phyloP scores from a whole-genome alignment of 805 yeast genomes.

The Ogataea saltuana region DNA sequence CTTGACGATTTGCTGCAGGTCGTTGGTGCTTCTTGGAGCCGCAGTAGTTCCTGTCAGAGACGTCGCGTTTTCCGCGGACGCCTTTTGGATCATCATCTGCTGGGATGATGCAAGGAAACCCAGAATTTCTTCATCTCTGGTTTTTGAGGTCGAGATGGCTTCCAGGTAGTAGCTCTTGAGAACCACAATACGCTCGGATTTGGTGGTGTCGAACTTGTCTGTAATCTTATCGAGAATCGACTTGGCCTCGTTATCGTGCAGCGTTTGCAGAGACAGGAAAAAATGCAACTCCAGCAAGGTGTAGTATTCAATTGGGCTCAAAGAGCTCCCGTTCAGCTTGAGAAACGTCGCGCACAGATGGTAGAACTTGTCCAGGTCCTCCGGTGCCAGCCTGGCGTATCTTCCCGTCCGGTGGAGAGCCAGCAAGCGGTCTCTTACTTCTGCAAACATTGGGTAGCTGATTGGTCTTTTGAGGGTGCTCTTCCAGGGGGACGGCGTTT shows the following conservation, averaged over 20 bases:
- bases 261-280: conserved; percentile 58
- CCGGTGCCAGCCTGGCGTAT: conserved; percentile 52
- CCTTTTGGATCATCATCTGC: conserved; percentile 19
- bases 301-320: conserved; percentile 49
- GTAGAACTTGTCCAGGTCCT: conserved; percentile 40
- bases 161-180: conserved; percentile 59
- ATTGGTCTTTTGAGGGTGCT: neutral
- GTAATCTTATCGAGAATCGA: conserved; percentile 58
- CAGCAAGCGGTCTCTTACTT: conserved; percentile 42
- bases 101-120: conserved; percentile 34
- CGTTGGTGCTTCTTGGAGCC: conserved; percentile 27
- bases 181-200: conserved; percentile 56
- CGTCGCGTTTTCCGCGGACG: conserved; percentile 18
- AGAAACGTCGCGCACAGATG: conserved; percentile 42
- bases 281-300: conserved; percentile 71
- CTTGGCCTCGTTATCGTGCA: conserved; percentile 72
- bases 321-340: conserved; percentile 21
- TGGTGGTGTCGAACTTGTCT: conserved; percentile 60
- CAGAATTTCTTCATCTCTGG: conserved; percentile 36
- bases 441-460: conserved; percentile 8
- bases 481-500: too few relatives aligned
- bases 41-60: conserved; percentile 30
- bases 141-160: conserved; percentile 40
- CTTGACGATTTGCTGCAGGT: conserved; percentile 27
- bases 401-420: conserved; percentile 50